Percentiles rank a stretch among this genome's conserved stretches.
Conservation (phyloP, 768 basidiomycete species). For the Pleurotus eryngii region DNA sequence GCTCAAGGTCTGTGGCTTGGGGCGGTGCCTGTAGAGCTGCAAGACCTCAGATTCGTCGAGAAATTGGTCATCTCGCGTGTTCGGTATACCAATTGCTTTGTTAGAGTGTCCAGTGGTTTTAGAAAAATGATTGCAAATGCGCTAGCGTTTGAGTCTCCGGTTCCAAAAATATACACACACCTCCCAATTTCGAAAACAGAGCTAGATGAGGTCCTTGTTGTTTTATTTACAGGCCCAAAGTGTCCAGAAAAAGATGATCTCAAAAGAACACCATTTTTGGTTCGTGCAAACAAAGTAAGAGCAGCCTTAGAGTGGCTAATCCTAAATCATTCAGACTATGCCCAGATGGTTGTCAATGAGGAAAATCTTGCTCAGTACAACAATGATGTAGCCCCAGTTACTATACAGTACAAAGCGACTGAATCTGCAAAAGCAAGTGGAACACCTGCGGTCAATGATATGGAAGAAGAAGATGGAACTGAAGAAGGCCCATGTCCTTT, state of each 20-base stretch:
- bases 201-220: slow-evolving; percentile 18
- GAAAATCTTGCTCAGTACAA: neutral
- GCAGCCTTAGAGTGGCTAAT: slow-evolving; percentile 1
- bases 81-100: slow-evolving; percentile 20
- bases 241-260: neutral
- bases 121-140: slow-evolving; percentile 22
- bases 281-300: neutral
- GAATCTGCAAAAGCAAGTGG: neutral
- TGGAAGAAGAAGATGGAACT: neutral
- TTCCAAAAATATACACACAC: slow-evolving; percentile 15
- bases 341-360: neutral
- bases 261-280: neutral
- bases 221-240: slow-evolving; percentile 11
- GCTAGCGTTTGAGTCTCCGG: slow-evolving; percentile 21
- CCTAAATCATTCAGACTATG: neutral
- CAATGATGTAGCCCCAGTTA: neutral
- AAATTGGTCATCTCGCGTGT: slow-evolving; percentile 13
- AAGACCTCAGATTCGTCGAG: slow-evolving; percentile 20
- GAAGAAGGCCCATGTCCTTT: slow-evolving; percentile 22
- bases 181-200: slow-evolving; percentile 18
- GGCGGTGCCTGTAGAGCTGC: slow-evolving; percentile 20
- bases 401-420: neutral
- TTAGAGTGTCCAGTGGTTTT: slow-evolving; percentile 12
- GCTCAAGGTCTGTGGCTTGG: slow-evolving; percentile 32
- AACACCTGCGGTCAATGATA: slow-evolving; percentile 13